A percentile compares a stretch with the other conserved stretches of the same genome.
Evolutionary conservation across 192 early-diverging fungal species (phyloP).

Genomic region (Radiomyces spectabilis): DNA sequence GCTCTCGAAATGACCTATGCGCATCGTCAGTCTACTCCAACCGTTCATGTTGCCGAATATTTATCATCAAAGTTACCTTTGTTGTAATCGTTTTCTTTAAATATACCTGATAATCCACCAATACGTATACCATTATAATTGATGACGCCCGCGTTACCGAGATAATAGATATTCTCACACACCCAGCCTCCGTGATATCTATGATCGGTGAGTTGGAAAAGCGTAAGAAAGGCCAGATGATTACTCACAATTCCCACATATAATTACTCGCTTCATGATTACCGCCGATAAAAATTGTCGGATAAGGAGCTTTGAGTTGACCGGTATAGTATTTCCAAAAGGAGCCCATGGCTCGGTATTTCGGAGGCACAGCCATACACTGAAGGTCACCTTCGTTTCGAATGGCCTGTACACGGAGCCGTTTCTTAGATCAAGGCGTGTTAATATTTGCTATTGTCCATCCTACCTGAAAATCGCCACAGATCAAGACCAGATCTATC

Average conservation of each 20-base stretch:
- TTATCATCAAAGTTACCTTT: conserved; percentile 19
- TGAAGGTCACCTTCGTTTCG: conserved; percentile 80
- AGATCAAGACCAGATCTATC: conserved; percentile 90
- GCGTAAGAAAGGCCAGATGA: not conserved
- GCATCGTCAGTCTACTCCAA: not conserved
- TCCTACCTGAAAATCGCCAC: conserved; percentile 93
- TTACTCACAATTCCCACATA: conserved; percentile 83
- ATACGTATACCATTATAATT: conserved; percentile 87
- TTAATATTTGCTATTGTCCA: not conserved
- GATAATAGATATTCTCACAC: conserved; percentile 85
- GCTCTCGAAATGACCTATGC: conserved; percentile 65
- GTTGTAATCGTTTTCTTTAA: conserved; percentile 51
- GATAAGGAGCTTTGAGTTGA: conserved; percentile 65
- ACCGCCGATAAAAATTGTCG: conserved; percentile 95
- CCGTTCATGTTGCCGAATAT: not conserved
- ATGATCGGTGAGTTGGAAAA: not conserved
- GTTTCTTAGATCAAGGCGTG: no score
- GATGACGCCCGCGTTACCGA: conserved; percentile 82
- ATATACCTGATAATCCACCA: conserved; percentile 91
- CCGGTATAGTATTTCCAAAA: conserved; percentile 96
- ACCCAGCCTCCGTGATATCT: conserved; percentile 95
- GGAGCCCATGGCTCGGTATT: conserved; percentile 73
- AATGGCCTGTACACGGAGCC: conserved; percentile 56
- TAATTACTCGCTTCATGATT: conserved; percentile 97
- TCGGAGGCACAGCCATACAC: conserved; percentile 76